Evolutionary conservation across 2,329 filamentous ascomycete genomes (phyloP).

Genomic region (Dothideomycetes sp.): DNA sequence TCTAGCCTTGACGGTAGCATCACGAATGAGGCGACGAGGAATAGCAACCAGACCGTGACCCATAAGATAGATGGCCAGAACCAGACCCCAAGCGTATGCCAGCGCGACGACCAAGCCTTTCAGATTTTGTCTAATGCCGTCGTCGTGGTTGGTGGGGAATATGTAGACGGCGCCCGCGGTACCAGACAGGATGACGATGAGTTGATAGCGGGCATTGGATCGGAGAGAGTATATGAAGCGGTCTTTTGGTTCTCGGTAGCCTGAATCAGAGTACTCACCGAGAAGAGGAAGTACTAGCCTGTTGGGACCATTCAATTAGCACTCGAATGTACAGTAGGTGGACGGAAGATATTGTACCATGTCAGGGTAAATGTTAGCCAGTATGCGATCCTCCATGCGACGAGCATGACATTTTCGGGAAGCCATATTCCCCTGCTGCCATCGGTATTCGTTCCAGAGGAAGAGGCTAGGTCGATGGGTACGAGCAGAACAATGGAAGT

Average conservation of each 20-base stretch:
- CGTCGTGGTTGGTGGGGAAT: constrained; percentile 64
- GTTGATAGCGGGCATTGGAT: constrained; percentile 80
- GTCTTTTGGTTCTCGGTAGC: constrained; percentile 76
- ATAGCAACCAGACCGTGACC: constrained; percentile 91
- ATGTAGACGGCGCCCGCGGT: constrained; percentile 72
- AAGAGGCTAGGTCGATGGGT: constrained; percentile 90
- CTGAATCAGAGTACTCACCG: constrained; percentile 89
- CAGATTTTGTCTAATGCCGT: constrained; percentile 52
- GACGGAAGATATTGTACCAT: constrained; percentile 52
- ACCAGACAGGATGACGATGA: constrained; percentile 64
- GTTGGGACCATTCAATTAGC: background rate
- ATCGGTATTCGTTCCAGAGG: constrained; percentile 61
- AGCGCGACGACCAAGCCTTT: constrained; percentile 86
- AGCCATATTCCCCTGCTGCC: constrained; percentile 74
- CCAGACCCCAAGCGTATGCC: constrained; percentile 86
- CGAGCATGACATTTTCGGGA: constrained; percentile 64
- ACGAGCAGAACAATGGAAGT: constrained; percentile 86
- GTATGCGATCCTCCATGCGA: constrained; percentile 91
- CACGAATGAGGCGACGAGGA: constrained; percentile 69
- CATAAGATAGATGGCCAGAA: constrained; percentile 94
- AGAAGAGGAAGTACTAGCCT: constrained; percentile 87
- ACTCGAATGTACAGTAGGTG: background rate
- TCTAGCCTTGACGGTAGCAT: constrained; percentile 65
- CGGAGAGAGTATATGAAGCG: constrained; percentile 77
- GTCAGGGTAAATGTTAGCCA: constrained; percentile 95